Percentiles rank a stretch among this genome's conserved stretches.
Evolutionary conservation across 148 eudicot genomes (phyloP).

Genomic region (Linanthus parryae): DNA sequence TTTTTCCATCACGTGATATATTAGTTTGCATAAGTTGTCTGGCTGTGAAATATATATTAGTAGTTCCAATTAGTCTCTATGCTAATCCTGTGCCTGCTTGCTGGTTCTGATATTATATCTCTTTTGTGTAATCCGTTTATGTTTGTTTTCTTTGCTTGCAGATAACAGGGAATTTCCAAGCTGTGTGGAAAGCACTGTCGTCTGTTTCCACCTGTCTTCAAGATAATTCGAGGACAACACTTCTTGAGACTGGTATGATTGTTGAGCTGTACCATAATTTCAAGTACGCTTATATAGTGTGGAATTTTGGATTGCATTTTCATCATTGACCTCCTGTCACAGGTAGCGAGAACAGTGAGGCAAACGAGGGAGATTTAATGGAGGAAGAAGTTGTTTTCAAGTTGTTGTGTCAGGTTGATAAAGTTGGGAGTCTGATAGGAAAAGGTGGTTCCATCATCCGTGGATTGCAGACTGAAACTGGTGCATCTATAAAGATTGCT

Average conservation of each 20-base stretch:
- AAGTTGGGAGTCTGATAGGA: constrained; percentile 53
- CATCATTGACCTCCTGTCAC: constrained; percentile 19
- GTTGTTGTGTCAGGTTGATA: constrained; percentile 41
- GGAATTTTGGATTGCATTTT: constrained; percentile 21
- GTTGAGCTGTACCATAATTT: constrained; percentile 18
- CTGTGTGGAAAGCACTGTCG: constrained; percentile 46
- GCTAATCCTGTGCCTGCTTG: too few relatives aligned
- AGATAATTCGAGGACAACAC: constrained; percentile 30
- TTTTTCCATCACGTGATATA: too few relatives aligned
- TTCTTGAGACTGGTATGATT: constrained; percentile 25
- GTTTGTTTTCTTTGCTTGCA: constrained; percentile 12
- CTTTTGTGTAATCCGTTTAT: not conserved
- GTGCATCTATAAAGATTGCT: constrained; percentile 51
- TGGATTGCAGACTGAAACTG: constrained; percentile 43
- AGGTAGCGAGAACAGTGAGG: constrained; percentile 23
- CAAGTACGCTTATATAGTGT: constrained; percentile 12
- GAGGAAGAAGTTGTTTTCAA: constrained; percentile 54
- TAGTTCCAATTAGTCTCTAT: too few relatives aligned
- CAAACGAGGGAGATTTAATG: constrained; percentile 32
- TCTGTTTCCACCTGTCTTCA: constrained; percentile 56
- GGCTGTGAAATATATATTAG: too few relatives aligned
- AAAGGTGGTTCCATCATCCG: constrained; percentile 47
- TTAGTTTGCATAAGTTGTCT: too few relatives aligned
- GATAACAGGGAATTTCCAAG: constrained; percentile 45
- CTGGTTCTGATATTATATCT: too few relatives aligned